phyloP scores from a whole-genome alignment of 139 green algal species.

The Coccomyxa sp. region DNA sequence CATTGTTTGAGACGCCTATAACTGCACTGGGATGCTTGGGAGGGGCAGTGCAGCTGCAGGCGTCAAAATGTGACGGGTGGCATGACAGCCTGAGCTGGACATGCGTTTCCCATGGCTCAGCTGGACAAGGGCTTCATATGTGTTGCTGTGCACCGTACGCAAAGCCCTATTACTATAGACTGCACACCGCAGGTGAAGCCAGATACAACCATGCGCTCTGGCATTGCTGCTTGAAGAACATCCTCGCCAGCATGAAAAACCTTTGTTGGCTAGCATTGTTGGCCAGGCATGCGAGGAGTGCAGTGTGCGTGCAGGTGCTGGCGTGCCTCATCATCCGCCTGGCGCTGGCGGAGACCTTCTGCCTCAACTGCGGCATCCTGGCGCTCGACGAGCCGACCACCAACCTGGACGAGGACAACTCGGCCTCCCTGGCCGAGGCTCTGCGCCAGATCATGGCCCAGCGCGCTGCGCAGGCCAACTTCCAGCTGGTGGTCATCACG shows the following conservation, averaged over 20 bases:
- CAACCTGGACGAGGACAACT: constrained; percentile 90
- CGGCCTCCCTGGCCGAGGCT: constrained; percentile 73
- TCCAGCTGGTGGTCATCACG: constrained; percentile 99
- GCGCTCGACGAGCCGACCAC: constrained; percentile 98
- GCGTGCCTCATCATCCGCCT: constrained; percentile 97
- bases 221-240: too few relatives aligned
- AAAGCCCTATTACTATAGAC: too few relatives aligned
- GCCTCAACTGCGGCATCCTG: constrained; percentile 97
- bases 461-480: constrained; percentile 84
- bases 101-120: too few relatives aligned
- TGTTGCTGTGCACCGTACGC: too few relatives aligned
- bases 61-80: too few relatives aligned
- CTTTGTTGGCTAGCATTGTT: background rate
- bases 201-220: too few relatives aligned
- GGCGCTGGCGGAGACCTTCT: constrained; percentile 97
- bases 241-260: too few relatives aligned
- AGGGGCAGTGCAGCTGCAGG: too few relatives aligned
- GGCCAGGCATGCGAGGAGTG: background rate
- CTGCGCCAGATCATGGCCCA: constrained; percentile 75
- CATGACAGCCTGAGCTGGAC: constrained; percentile 88
- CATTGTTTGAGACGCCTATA: too few relatives aligned
- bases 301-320: constrained; percentile 69
- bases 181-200: too few relatives aligned
- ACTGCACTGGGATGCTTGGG: too few relatives aligned
- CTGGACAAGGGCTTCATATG: too few relatives aligned